Conservation (phyloP, 306 rosid species). For the Vigna trinervia region DNA sequence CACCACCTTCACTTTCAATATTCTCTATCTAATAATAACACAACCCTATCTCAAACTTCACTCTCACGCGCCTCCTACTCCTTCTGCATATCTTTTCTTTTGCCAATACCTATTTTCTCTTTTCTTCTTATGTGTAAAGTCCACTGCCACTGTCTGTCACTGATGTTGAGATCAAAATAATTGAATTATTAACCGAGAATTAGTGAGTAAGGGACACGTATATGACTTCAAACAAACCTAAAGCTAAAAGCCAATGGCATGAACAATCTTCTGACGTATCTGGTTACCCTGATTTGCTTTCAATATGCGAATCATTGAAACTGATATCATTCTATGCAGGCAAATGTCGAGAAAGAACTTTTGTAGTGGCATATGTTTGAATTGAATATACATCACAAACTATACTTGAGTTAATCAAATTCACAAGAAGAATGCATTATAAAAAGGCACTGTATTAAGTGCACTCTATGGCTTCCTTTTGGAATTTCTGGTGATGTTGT, state of each 20-base stretch:
- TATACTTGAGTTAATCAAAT: no score
- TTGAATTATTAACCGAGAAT: constrained; percentile 8
- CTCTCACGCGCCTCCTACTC: not conserved
- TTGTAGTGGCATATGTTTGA: no score
- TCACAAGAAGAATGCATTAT: no score
- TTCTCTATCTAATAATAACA: not conserved
- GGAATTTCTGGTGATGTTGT: not conserved
- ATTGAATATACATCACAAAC: no score
- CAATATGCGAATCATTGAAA: constrained; percentile 10
- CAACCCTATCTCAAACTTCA: not conserved
- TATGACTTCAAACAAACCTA: constrained; percentile 11
- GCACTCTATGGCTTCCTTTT: no score
- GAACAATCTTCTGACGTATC: constrained; percentile 4
- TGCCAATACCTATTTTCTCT: not conserved
- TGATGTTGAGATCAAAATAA: not conserved
- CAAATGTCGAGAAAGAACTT: no score
- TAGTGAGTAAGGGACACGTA: not conserved
- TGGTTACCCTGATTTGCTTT: constrained; percentile 1
- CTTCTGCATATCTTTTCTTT: not conserved
- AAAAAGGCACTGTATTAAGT: no score
- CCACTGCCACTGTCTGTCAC: constrained; percentile 1
- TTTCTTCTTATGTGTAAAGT: not conserved
- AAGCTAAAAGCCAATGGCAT: constrained; percentile 27
- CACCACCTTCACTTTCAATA: not conserved
- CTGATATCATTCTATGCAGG: not conserved